Evolutionary conservation across 495 filamentous ascomycete genomes (phyloP), one percentile per base, ranked within the genome.

Genomic region (Penicillium paradoxum): DNA sequence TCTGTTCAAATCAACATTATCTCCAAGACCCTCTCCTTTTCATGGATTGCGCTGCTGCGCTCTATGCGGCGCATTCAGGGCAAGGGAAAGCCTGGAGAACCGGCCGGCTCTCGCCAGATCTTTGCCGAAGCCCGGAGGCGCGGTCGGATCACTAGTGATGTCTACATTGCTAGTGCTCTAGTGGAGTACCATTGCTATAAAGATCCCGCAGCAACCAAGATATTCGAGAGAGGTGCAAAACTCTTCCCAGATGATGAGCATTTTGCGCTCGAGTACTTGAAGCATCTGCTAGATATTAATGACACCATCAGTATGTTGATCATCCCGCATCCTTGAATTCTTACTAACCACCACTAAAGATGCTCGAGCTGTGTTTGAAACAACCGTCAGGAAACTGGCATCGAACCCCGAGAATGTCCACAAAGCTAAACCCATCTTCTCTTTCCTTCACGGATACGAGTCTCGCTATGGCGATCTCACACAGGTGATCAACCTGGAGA

Each of bases 171-270:
- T 7, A 87, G 84, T 61, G 92, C 93, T 22, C 77, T 95, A 49
- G 87, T 97, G 59, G 93, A 98, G 60, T 91, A 93, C 67, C 85
- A 91, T 60, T 93, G 93, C 57, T 98, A 98, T 68, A 91, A 95
- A 60, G 93, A 97, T 53, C 81, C 83, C 3, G 87, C 91, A 0
- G 92, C 90, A 6, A 87, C 86, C 27, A 95, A 89, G 69, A 97
- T 98, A 49, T 97, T 96, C 64, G 95, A 98, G 56, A 83, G 91
- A 25, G 93, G 95, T 33, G 83, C 91, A 41, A 92, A 88, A 59
- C 76, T 98, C 2, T 97, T 96, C 64, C 90, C 91, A 0, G 86
- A 93, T 17, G 91, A 97, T 59, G 92, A 95, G 63, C 75, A 82
- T 45, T 97, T 96, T 70, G 86, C 91, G 7, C 76, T 97, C 33